Base-by-base conservation (phyloP, 2,329 filamentous ascomycete species). In the Byssochlamys sp. region DNA sequence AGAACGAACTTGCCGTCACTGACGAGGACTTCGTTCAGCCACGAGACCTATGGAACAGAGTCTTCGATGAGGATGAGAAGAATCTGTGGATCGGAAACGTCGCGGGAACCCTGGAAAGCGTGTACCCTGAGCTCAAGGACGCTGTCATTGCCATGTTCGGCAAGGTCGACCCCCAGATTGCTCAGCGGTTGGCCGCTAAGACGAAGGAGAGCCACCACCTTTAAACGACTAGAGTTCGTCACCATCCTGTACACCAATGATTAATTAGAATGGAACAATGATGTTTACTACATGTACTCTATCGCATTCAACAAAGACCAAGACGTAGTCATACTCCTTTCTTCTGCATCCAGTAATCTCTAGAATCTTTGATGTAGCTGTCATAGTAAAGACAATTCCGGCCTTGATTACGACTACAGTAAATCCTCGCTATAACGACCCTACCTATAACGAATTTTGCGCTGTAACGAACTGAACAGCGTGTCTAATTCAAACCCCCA, bases 11-110 rank as follows among this genome's bases (percentile, higher is more conserved):
- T n/a, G 10, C 3, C 14, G 14, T 39, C 35, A 11, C 12, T 14
- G 35, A n/a, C 14, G 35, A 39, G 12, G 35, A 39, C 14, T 39
- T 14, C 14, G 14, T 39, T 39, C 35, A 39, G 12, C 35, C 35
- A n/a, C 11, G 35, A n/a, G 12, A 39, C 10, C 14, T 39, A 11
- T 39, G 35, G 35, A 39, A 39, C 12, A 39, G 12, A 11, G 35
- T 39, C 10, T 39, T 39, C 14, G 35, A 39, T 39, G 35, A 39
- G 35, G 14, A 10, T 1, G 66, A 69, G 52, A 59, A 59, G 45
- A 57, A 58, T 25, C 29, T 58, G 33, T 68, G 63, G 62, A 55
- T 66, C 1, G 50, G 53, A 3, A 69, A 69, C 58, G 59, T 69
- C 7, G 54, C 59, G 5, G 63, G 59, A 50, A 63, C 65, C 9